A percentile compares a stretch with the other conserved stretches of the same genome.
These are phyloP conservation scores for Mycotypha africana DNA, from an alignment of 371 early-diverging fungal genomes.

Conservation along the genomic window DNA sequence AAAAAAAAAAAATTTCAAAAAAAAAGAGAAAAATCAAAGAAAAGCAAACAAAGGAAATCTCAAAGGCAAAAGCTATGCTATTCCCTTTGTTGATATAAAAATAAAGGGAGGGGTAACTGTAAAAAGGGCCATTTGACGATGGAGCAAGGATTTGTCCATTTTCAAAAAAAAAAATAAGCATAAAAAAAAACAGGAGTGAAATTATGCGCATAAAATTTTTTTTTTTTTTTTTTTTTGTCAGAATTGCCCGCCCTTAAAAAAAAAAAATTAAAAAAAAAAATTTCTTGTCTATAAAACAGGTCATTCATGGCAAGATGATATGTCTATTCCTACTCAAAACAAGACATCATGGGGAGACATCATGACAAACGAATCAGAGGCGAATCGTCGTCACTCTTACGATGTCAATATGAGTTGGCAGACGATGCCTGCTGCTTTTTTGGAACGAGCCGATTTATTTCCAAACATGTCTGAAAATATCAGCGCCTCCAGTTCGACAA, in stretches of 20 bases:
- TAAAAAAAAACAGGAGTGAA: conserved; percentile 12
- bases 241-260: neutral
- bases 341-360: conserved; percentile 21
- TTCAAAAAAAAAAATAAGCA: conserved; percentile 1
- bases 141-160: neutral
- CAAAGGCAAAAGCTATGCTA: no score
- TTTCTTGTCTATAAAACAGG: no score
- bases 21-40: no score
- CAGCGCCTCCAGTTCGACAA: neutral
- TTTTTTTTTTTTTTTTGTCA: conserved; percentile 2
- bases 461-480: conserved; percentile 2
- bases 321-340: conserved; percentile 29
- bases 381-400: conserved; percentile 35
- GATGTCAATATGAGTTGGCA: conserved; percentile 41
- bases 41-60: no score
- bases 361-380: conserved; percentile 8
- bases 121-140: neutral
- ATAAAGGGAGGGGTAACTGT: neutral
- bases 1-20: neutral
- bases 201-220: conserved; percentile 34
- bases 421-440: conserved; percentile 31
- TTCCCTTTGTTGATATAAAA: no score
- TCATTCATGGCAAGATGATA: conserved; percentile 36
- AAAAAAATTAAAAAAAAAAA: no score
- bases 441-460: conserved; percentile 24